Base-by-base conservation (phyloP, 2,329 filamentous ascomycete genomes). In the Phialocephala subalpina region DNA sequence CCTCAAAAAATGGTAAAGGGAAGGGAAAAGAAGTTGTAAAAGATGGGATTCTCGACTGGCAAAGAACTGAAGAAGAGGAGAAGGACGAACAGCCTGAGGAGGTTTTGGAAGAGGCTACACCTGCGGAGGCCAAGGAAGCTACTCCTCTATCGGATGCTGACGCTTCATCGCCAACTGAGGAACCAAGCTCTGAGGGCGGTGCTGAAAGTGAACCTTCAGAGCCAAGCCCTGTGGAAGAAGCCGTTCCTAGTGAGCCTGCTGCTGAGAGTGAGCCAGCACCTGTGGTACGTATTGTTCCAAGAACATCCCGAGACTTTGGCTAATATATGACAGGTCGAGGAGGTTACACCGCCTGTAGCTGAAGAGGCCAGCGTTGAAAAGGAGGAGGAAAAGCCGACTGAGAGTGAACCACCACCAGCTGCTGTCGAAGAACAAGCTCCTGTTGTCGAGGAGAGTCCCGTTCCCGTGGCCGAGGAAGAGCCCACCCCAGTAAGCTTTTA, bases 1-100 rank as follows among this genome's bases (percentile, higher is more conserved):
- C n/a, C n/a, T n/a, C n/a, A n/a, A n/a, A n/a, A n/a, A n/a, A n/a
- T n/a, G 29, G 16, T 62, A 58, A 57, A 36, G 42, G 42, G 60
- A 16, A 61, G 63, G 25, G 69, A 69, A 35, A 64, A 61, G 14
- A 67, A 70, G 29, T 65, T 62, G n/a, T n/a, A n/a, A n/a, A n/a
- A n/a, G n/a, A n/a, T n/a, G n/a, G n/a, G n/a, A n/a, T n/a, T n/a
- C n/a, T n/a, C n/a, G n/a, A n/a, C n/a, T n/a, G n/a, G n/a, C n/a
- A n/a, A n/a, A n/a, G n/a, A n/a, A n/a, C n/a, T n/a, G n/a, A 63
- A 27, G 63, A 66, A 62, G 53, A 33, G 52, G 58, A 61, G 59
- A 58, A 70, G 63, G 60, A 27, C 25, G 56, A 64, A 67, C 16
- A 36, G 16, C 55, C 58, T 58, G 63, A 40, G 33, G 57, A 62